Conservation (phyloP, 805 yeast species). For the Millerago galiae region DNA sequence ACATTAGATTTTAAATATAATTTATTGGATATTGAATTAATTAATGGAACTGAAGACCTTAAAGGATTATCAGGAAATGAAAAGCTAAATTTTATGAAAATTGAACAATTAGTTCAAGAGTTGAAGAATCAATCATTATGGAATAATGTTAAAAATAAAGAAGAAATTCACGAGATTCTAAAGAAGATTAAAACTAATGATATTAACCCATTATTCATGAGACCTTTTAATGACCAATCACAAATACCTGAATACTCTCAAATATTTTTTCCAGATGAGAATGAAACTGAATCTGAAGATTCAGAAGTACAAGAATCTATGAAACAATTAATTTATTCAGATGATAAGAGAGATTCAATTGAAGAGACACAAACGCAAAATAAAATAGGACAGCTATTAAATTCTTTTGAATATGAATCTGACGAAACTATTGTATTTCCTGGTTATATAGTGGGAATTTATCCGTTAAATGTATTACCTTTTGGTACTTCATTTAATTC, state of each 20-base stretch:
- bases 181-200: too few species aligned
- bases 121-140: background rate
- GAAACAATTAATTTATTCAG: too few species aligned
- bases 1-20: background rate
- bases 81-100: background rate
- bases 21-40: background rate
- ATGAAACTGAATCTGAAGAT: background rate
- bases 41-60: background rate
- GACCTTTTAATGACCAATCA: background rate
- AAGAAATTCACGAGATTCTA: background rate
- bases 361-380: background rate
- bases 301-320: background rate
- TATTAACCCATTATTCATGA: background rate
- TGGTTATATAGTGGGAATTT: constrained; percentile 14
- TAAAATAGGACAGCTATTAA: background rate
- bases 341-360: too few species aligned
- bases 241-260: background rate
- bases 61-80: background rate
- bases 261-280: background rate
- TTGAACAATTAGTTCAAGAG: background rate
- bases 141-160: background rate
- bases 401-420: background rate
- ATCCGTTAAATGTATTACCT: constrained; percentile 7
- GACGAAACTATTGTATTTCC: constrained; percentile 1
- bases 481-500: constrained; percentile 14